Evolutionary conservation across 129 eudicot species (phyloP).

Genomic region (Artemisia argyi): DNA sequence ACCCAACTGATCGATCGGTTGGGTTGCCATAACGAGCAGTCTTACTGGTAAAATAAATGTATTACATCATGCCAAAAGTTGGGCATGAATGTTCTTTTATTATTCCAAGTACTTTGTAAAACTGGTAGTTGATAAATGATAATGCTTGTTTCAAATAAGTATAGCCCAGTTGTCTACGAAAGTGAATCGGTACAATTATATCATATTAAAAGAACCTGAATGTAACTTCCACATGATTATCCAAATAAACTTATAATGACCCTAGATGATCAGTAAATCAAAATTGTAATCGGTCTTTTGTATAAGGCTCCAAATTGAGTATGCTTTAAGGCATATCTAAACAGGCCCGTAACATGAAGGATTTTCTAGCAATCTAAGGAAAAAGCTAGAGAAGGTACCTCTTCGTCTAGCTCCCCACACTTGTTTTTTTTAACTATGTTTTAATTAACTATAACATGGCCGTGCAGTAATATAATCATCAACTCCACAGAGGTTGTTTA

Average conservation of each 20-base stretch:
- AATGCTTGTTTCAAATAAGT: slow-evolving; percentile 5
- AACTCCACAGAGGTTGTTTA: too few relatives aligned
- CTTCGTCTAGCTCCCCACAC: too few relatives aligned
- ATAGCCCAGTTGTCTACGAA: background rate
- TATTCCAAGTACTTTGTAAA: slow-evolving; percentile 8
- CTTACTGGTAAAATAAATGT: too few relatives aligned
- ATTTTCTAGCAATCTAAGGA: too few relatives aligned
- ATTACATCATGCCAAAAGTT: background rate
- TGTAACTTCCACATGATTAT: background rate
- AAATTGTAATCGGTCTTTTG: background rate
- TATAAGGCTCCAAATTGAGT: background rate
- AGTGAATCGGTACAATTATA: background rate
- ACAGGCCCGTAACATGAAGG: too few relatives aligned
- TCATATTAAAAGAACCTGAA: background rate
- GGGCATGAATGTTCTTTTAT: background rate
- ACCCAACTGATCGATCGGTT: too few relatives aligned
- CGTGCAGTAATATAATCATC: too few relatives aligned
- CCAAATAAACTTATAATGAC: background rate
- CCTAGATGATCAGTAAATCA: background rate
- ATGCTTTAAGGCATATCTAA: background rate
- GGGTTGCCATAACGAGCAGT: too few relatives aligned
- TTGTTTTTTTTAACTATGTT: too few relatives aligned
- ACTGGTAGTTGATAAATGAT: background rate
- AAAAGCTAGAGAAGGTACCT: too few relatives aligned
- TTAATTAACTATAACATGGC: too few relatives aligned